Conservation (phyloP, 768 basidiomycete species). For the Hemileccinum impolitum region DNA sequence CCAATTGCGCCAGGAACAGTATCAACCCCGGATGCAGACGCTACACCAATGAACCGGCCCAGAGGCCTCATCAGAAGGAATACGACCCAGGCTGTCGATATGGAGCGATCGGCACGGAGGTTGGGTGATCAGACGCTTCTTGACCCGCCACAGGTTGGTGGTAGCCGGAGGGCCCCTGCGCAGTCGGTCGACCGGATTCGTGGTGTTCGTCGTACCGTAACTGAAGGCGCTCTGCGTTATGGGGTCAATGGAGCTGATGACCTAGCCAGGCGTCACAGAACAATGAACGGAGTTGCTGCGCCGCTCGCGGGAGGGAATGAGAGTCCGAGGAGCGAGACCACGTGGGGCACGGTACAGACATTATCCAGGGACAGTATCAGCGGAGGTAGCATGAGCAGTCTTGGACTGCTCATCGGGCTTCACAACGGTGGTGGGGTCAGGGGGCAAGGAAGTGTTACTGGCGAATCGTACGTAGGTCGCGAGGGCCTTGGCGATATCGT, state of each 20-base stretch:
- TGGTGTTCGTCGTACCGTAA: slow-evolving; percentile 20
- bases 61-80: slow-evolving; percentile 24
- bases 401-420: slow-evolving; percentile 29
- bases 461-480: slow-evolving; percentile 18
- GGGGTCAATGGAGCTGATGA: slow-evolving; percentile 11
- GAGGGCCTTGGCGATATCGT: slow-evolving; percentile 9
- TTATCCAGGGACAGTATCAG: slow-evolving; percentile 16
- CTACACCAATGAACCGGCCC: slow-evolving; percentile 22
- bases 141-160: slow-evolving; percentile 14
- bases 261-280: slow-evolving; percentile 4
- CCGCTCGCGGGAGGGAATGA: slow-evolving; percentile 20
- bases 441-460: slow-evolving; percentile 21
- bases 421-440: slow-evolving; percentile 29
- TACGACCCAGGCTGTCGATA: slow-evolving; percentile 18
- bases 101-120: slow-evolving; percentile 18
- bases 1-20: slow-evolving; percentile 21
- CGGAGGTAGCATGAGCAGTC: slow-evolving; percentile 26
- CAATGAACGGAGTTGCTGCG: slow-evolving; percentile 7
- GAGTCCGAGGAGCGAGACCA: slow-evolving; percentile 34
- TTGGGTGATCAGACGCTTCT: slow-evolving; percentile 11
- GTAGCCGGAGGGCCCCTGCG: slow-evolving; percentile 14
- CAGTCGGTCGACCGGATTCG: slow-evolving; percentile 14
- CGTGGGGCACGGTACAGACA: slow-evolving; percentile 35
- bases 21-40: slow-evolving; percentile 26
- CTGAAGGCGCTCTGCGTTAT: slow-evolving; percentile 10